Conservation (phyloP, 2,329 filamentous ascomycete species). For the Polychaeton citri region DNA sequence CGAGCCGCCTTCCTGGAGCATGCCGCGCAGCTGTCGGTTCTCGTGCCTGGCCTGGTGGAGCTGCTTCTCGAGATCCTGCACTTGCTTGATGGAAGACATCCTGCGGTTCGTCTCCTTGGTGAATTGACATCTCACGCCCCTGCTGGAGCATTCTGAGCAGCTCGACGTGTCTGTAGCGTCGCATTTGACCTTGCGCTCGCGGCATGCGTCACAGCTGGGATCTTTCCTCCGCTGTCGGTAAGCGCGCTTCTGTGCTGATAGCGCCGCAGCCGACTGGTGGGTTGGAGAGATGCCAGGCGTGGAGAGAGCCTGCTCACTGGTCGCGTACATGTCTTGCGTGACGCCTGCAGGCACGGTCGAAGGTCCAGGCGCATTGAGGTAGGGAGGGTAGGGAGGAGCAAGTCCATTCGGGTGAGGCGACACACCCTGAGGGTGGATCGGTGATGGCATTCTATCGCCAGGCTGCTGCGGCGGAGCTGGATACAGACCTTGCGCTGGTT, state of each 20-base stretch:
- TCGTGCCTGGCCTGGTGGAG: slow-evolving; percentile 68
- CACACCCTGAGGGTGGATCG: background rate
- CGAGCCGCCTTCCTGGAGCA: slow-evolving; percentile 40
- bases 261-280: slow-evolving; percentile 30
- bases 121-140: slow-evolving; percentile 95
- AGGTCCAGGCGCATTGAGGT: background rate
- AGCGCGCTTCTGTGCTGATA: slow-evolving; percentile 74
- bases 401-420: background rate
- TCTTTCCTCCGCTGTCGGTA: slow-evolving; percentile 94
- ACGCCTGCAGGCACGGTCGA: background rate
- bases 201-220: slow-evolving; percentile 91
- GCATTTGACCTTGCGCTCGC: slow-evolving; percentile 72
- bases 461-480: background rate
- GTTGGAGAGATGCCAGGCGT: slow-evolving; percentile 18
- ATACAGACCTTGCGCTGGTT: background rate
- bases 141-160: slow-evolving; percentile 93
- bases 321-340: background rate
- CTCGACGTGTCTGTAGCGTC: slow-evolving; percentile 93
- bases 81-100: slow-evolving; percentile 99
- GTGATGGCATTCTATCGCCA: background rate
- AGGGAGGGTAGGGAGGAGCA: background rate
- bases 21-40: slow-evolving; percentile 58
- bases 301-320: slow-evolving; percentile 10
- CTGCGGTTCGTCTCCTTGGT: slow-evolving; percentile 97
- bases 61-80: slow-evolving; percentile 92